Evolutionary conservation across 2,329 filamentous ascomycete species (phyloP), one percentile per base, ranked within the genome.

Genomic region (Paraphaeosphaeria sporulosa): DNA sequence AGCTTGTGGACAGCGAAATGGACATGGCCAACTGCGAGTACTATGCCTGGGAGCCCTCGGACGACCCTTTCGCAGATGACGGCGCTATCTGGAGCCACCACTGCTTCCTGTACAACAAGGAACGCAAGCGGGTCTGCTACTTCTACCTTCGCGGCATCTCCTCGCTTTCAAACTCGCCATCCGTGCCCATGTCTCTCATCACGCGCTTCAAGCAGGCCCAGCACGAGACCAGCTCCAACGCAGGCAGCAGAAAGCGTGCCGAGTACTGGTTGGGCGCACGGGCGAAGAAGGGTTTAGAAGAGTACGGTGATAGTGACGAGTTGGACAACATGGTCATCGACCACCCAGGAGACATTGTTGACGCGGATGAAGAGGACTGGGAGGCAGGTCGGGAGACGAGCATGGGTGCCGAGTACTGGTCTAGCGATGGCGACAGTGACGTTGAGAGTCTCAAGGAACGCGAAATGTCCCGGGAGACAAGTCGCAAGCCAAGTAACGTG

Each of bases 61-160:
- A 94, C 62, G 94, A 97, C 72, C 93, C 93, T 0, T 97, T 96
- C 71, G 93, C 93, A 64, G 94, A 96, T 63, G 93, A 97, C 73
- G 92, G 92, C 63, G 90, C 94, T 10, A 94, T 99, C 64, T 99
- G 94, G 94, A 93, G 92, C 52, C 85, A 94, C 64, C 94, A 98
- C 77, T 97, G 96, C 79, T 97, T 99, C 82, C 96, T 98, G 78
- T 98, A 97, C 85, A 97, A 96, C 83, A 94, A 94, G 72, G 84
- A 89, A 27, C 86, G 90, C 73, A 98, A 98, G 82, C 89, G 95
- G 44, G 94, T 99, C 19, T 94, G 93, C 62, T 99, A 99, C 76
- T 82, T 99, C 48, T 96, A 97, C 73, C 87, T 97, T 48, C 90
- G 94, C 62, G 94, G 92, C n/a, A 87, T 97, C 48, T 94, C 87